Evolutionary conservation across 176 grass and related monocot genomes (phyloP).

Genomic region (Cocos nucifera): DNA sequence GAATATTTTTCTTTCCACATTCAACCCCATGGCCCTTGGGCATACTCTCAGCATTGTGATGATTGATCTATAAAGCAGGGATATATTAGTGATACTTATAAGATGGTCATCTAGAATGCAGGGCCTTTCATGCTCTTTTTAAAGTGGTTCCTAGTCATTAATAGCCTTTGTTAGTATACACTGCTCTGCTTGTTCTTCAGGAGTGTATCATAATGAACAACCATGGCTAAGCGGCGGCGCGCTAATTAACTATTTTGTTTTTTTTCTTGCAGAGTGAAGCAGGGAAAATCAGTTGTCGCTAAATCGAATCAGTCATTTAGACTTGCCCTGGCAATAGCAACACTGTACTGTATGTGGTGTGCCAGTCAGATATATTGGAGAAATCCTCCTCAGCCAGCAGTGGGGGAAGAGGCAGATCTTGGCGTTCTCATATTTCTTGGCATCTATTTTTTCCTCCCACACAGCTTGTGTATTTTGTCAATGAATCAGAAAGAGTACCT

Average conservation of each 20-base stretch:
- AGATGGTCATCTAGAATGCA: no score
- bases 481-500: conserved; percentile 59
- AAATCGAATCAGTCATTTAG: conserved; percentile 69
- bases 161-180: no score
- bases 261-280: conserved; percentile 45
- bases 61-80: no score
- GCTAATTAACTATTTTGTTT: not conserved
- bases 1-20: no score
- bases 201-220: no score
- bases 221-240: no score
- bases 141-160: no score
- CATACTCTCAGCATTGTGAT: no score
- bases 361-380: conserved; percentile 76
- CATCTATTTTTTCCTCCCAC: conserved; percentile 75
- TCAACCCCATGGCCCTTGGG: no score
- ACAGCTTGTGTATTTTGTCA: conserved; percentile 60
- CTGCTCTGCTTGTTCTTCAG: no score
- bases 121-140: no score
- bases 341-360: conserved; percentile 75
- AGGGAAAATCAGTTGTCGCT: conserved; percentile 32
- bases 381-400: conserved; percentile 53
- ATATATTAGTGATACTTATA: no score
- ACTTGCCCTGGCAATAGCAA: conserved; percentile 49
- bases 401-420: conserved; percentile 98
- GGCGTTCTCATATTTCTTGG: conserved; percentile 73